Percentiles rank a stretch among this genome's conserved stretches.
These are phyloP conservation scores for Fusarium oxysporum DNA, from an alignment of 2,329 filamentous ascomycete species.

Conservation along the genomic window DNA sequence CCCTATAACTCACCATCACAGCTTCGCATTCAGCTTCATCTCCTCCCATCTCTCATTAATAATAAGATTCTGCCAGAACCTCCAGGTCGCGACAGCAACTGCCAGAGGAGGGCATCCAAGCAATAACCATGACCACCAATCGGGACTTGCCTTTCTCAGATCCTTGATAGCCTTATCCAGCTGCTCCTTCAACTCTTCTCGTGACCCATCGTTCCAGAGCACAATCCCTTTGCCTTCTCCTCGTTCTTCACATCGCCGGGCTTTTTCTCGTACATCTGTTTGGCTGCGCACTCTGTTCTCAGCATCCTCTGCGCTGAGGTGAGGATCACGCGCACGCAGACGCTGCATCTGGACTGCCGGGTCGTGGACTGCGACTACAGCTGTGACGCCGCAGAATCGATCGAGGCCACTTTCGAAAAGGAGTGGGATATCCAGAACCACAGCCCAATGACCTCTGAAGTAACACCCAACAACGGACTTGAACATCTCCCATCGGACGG, in stretches of 20 bases:
- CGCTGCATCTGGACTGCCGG: conserved; percentile 85
- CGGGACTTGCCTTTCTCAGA: conserved; percentile 72
- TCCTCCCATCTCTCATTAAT: conserved; percentile 78
- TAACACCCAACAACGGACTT: conserved; percentile 79
- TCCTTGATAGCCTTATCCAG: conserved; percentile 73
- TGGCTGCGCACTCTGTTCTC: conserved; percentile 88
- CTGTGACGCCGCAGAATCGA: conserved; percentile 82
- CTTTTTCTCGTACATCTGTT: conserved; percentile 87
- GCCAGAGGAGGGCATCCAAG: conserved; percentile 81
- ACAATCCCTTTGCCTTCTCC: conserved; percentile 77
- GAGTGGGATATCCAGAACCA: conserved; percentile 91
- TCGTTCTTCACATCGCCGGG: conserved; percentile 75
- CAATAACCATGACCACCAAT: conserved; percentile 85
- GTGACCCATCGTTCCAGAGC: conserved; percentile 89
- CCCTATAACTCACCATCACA: conserved; percentile 15
- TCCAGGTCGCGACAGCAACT: conserved; percentile 74
- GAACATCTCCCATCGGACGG: conserved; percentile 86
- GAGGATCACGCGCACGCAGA: conserved; percentile 78
- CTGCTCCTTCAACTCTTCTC: conserved; percentile 74
- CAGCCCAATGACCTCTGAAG: conserved; percentile 82
- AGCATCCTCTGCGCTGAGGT: conserved; percentile 87
- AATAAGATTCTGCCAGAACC: conserved; percentile 76
- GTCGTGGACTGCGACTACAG: conserved; percentile 88
- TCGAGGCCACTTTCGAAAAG: conserved; percentile 92
- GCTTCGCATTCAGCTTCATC: conserved; percentile 55